Base-by-base conservation (phyloP, 768 basidiomycete species). In the Trametes cingulata region DNA sequence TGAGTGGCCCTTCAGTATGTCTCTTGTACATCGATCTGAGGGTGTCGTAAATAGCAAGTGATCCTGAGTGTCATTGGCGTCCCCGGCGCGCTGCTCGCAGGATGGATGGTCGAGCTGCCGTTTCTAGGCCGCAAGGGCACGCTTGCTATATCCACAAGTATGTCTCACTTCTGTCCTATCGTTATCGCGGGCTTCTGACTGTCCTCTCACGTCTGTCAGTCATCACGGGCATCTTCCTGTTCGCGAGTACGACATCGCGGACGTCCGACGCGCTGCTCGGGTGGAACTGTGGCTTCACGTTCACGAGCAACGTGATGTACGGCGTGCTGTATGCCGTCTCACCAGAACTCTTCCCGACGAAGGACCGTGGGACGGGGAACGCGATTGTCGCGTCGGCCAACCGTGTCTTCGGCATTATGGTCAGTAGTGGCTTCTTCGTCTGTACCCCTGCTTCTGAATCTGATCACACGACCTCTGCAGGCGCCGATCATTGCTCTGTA, bases 391-490 rank as follows among this genome's bases (percentile, higher is more conserved):
- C 80, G 2, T 72, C 75, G 8, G 76, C 80, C 3, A 82, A 79
- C 65, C 76, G 85, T 13, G 65, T 86, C 27, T 84, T 84, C 50
- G 85, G 85, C 33, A 74, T 86, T 61, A 82, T 83, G 76, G 78
- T 76, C 35, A 63, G 79, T 66, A 63, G 79, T 66, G n/a, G 63
- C 17, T 20, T 47, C 51, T 37, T 33, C 29, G 6, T 33, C 29
- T 10, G 6, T 33, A 4, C 29, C 29, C 29, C 29, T 5, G 29
- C 6, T 33, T 5, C 29, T 10, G 6, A 33, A 22, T n/a, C 36
- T 47, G 45, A 29, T n/a, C 45, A 19, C 22, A 1, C 14, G 25
- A 39, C 27, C 22, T 9, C 43, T 39, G 22, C 51, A 79, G 80
- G 77, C 82, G 1, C 80, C 78, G 0, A 74, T 82, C 67, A 74